Evolutionary conservation across 352 stramenopile species (phyloP), one percentile per base, ranked within the genome.

Genomic region (Globisporangium lucens): DNA sequence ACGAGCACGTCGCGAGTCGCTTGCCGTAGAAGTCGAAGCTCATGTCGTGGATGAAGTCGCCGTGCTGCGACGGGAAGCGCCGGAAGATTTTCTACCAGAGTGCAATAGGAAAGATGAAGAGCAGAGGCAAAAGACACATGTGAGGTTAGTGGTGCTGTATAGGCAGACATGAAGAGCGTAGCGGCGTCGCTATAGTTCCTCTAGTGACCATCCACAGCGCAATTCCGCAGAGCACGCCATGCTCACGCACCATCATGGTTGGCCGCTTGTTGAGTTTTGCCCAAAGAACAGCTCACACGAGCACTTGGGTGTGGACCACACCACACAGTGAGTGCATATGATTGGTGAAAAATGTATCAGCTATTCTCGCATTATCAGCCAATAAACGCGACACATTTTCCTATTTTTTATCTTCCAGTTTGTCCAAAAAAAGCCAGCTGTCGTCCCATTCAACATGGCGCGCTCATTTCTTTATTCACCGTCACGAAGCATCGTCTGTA

Each of bases 11-110:
- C 55, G 93, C 93, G 43, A 98, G 77, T 3, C 93, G 82, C 74
- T 91, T 90, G 49, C 93, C 93, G 74, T 97, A 97, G 61, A 96
- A 97, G 76, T 98, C 91, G 72, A 97, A 98, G 77, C 80, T 89
- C 79, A 98, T 92, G 75, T 97, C 91, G 72, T 97, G 89, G 65
- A 98, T 90, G 55, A 97, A 97, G 74, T 96, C 90, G 38, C 79
- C 86, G 71, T 97, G 90, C 64, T 96, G 84, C 67, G 87, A 94
- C 73, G 86, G 79, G 75, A 95, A 94, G 52, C 85, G 84, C 22
- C 81, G 85, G 63, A 95, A 94, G 67, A 94, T 82, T 69, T 83
- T 81, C 88, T 94, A 52, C 10, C n/a, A 29, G 24, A 8, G 38
- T 46, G 38, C 38, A 24, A 6, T 20, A 13, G 17, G 38, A 46